Evolutionary conservation across 345 rosid species (phyloP).

Genomic region (Mangifera indica): DNA sequence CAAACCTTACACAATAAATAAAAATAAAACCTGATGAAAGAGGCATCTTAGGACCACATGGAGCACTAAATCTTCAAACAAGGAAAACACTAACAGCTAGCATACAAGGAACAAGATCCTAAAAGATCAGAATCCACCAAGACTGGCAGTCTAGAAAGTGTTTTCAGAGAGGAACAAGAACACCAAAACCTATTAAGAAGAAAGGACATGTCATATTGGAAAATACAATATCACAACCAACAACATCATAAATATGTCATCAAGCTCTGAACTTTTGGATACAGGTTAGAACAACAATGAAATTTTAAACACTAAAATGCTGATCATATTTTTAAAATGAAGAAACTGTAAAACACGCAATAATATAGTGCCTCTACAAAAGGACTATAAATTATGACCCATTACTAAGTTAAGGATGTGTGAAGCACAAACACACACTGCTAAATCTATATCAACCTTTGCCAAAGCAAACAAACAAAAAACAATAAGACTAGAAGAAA

Average conservation of each 20-base stretch:
- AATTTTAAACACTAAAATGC: neutral
- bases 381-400: neutral
- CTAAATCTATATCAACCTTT: neutral
- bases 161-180: neutral
- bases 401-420: neutral
- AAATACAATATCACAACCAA: neutral
- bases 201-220: neutral
- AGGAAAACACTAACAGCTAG: neutral
- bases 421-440: neutral
- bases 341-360: neutral
- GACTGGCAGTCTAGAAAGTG: neutral
- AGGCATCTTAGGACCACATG: neutral
- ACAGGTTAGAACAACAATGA: neutral
- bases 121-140: neutral
- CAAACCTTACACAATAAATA: neutral
- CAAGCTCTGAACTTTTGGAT: neutral
- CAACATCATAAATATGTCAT: neutral
- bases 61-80: neutral
- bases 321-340: neutral
- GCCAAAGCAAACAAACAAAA: slow-evolving; percentile 4
- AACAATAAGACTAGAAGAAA: slow-evolving; percentile 7
- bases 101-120: neutral
- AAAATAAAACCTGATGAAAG: neutral
- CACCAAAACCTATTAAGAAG: neutral
- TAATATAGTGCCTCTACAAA: neutral